Conservation (phyloP, 768 basidiomycete species). For the Leccinum variicolor region DNA sequence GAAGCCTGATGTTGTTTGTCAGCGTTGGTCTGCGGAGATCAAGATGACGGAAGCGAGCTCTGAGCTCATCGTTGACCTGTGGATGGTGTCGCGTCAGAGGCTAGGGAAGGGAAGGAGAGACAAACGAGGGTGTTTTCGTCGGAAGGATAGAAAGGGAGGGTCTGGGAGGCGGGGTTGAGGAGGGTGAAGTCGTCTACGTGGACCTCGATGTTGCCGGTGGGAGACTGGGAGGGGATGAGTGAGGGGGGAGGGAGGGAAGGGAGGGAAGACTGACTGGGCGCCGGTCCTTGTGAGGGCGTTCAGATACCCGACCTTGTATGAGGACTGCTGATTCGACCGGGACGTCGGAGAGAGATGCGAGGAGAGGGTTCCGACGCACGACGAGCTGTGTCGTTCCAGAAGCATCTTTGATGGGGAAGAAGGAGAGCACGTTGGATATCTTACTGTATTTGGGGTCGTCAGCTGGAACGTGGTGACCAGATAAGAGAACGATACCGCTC, state of each 20-base stretch:
- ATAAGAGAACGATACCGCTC: constrained; percentile 59
- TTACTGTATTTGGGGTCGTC: constrained; percentile 50
- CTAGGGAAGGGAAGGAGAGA: constrained; percentile 5
- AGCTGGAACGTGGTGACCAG: constrained; percentile 30
- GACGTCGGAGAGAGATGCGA: constrained; percentile 51
- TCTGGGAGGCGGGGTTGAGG: constrained; percentile 71
- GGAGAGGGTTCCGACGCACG: constrained; percentile 43
- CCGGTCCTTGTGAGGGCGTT: constrained; percentile 59
- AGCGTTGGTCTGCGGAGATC: constrained; percentile 79
- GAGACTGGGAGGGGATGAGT: constrained; percentile 38
- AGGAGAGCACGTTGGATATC: constrained; percentile 66
- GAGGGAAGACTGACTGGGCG: constrained; percentile 49
- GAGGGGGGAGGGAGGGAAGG: background rate
- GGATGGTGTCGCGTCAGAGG: background rate
- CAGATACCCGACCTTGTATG: constrained; percentile 68
- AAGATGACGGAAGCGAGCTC: constrained; percentile 82
- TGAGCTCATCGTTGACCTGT: constrained; percentile 83
- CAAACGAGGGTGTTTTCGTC: constrained; percentile 72
- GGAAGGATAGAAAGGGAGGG: constrained; percentile 84
- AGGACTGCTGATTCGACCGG: constrained; percentile 79
- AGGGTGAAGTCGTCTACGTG: constrained; percentile 64
- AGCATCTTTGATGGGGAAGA: constrained; percentile 83
- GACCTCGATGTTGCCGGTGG: constrained; percentile 79
- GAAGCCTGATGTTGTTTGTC: constrained; percentile 74
- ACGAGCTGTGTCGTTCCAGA: constrained; percentile 79